Percentiles rank a stretch among this genome's conserved stretches.
These are phyloP conservation scores for Dioscorea alata DNA, from an alignment of 106 monocot genomes.

Conservation along the genomic window DNA sequence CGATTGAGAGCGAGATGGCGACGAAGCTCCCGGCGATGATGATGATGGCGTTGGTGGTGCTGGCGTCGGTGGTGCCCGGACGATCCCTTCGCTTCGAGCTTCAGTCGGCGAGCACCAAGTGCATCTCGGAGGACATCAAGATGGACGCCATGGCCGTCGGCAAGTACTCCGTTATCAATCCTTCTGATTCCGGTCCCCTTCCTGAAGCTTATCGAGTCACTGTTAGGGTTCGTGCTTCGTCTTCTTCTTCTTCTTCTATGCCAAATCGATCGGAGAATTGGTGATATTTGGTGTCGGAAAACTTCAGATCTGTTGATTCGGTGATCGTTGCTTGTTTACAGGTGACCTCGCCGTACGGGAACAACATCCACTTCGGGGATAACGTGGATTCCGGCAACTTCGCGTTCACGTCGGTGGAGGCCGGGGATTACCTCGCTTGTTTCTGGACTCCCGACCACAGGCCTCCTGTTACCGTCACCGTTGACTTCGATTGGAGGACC, in stretches of 20 bases:
- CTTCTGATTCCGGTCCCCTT: conserved; percentile 44
- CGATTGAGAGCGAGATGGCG: background rate
- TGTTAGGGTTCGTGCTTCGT: conserved; percentile 38
- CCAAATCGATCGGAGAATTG: background rate
- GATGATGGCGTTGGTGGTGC: background rate
- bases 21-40: background rate
- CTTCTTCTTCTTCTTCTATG: too few relatives aligned
- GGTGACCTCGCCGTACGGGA: conserved; percentile 91
- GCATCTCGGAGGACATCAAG: conserved; percentile 95
- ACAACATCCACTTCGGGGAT: conserved; percentile 68
- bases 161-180: conserved; percentile 76
- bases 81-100: conserved; percentile 78
- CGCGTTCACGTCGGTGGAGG: conserved; percentile 69
- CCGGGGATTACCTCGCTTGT: conserved; percentile 85
- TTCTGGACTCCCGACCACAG: conserved; percentile 90
- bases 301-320: background rate
- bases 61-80: conserved; percentile 1
- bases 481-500: conserved; percentile 92
- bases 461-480: conserved; percentile 43
- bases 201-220: conserved; percentile 75
- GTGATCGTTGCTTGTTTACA: conserved; percentile 8
- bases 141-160: conserved; percentile 83
- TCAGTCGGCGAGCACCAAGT: conserved; percentile 83
- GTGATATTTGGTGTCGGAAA: background rate
- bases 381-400: conserved; percentile 73